Evolutionary conservation across 129 eudicot species (phyloP), one percentile per base, ranked within the genome.

Genomic region (Escallonia herrerae): DNA sequence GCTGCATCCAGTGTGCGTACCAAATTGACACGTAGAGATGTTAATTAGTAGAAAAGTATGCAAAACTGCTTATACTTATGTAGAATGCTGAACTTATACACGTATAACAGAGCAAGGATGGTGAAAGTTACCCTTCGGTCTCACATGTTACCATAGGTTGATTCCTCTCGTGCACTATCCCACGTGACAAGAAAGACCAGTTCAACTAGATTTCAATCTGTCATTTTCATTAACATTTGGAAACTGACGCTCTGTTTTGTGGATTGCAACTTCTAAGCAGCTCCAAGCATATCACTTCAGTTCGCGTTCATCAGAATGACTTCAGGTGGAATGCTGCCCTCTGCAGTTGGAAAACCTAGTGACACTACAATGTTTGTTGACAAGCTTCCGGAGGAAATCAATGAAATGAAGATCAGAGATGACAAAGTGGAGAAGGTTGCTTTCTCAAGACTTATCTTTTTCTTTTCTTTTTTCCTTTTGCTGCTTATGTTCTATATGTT

Each of bases 361-460:
- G 63, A 48, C 45, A 78, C 79, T 76, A 68, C 70, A 45, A 83
- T 83, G 84, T 72, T 77, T 15, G 79, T 78, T 53, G 87, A 82
- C 63, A 82, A 75, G 59, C 79, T 82, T 50, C 87, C 87, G 4
- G 74, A 78, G 67, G 87, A 78, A 72, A 82, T 82, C 61, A 82
- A 76, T 68, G 87, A 83, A 60, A 83, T 83, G 89, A 83, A 79
- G 47, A 76, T 83, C 72, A 73, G 77, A 56, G 89, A 79, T 65
- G 89, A 79, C 62, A 83, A 79, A 68, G 84, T 65, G 51, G 82
- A 79, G 71, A 82, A 82, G 87, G 87, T 82, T 54, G 73, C 37
- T 56, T 59, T 15, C 49, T 63, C 15, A 65, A 44, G 54, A 46
- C n/a, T 66, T 66, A 56, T 61, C 40, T 56, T 39, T 40, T 38